phyloP scores from a whole-genome alignment of 129 eudicot genomes.

The Logfia minima region DNA sequence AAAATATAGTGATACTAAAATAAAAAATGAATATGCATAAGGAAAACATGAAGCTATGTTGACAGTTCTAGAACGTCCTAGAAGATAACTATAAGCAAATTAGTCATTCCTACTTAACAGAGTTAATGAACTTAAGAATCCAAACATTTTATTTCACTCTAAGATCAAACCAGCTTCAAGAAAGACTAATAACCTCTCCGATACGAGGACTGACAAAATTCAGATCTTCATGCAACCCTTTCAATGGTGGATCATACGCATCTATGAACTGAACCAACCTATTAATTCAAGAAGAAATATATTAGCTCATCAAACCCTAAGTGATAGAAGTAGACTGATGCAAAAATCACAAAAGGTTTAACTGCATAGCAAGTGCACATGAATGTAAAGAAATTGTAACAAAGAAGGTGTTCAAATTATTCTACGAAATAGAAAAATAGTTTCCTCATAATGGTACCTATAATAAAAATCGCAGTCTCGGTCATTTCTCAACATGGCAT shows the following conservation, averaged over 20 bases:
- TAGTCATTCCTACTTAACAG: conserved; percentile 15
- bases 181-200: conserved; percentile 74
- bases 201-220: conserved; percentile 99
- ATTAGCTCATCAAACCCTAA: conserved; percentile 18
- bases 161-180: conserved; percentile 22
- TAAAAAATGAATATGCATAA: conserved; percentile 5
- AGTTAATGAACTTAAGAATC: conserved; percentile 16
- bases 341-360: conserved; percentile 1
- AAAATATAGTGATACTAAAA: background rate
- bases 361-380: conserved; percentile 18
- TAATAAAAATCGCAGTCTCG: conserved; percentile 96
- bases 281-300: conserved; percentile 28
- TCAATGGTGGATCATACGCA: conserved; percentile 88
- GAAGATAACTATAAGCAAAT: conserved; percentile 9
- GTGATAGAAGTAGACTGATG: conserved; percentile 7
- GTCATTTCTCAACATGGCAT: conserved; percentile 76
- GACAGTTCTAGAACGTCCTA: conserved; percentile 5
- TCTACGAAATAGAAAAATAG: background rate
- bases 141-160: background rate
- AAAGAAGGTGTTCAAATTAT: conserved; percentile 4
- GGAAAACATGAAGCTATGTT: conserved; percentile 24
- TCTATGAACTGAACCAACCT: conserved; percentile 92
- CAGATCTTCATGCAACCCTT: conserved; percentile 96
- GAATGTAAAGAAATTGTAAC: background rate
- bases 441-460: conserved; percentile 41